A percentile compares a stretch with the other conserved stretches of the same genome.
phyloP scores from a whole-genome alignment of 805 yeast genomes.

The Wickerhamiella parazyma region DNA sequence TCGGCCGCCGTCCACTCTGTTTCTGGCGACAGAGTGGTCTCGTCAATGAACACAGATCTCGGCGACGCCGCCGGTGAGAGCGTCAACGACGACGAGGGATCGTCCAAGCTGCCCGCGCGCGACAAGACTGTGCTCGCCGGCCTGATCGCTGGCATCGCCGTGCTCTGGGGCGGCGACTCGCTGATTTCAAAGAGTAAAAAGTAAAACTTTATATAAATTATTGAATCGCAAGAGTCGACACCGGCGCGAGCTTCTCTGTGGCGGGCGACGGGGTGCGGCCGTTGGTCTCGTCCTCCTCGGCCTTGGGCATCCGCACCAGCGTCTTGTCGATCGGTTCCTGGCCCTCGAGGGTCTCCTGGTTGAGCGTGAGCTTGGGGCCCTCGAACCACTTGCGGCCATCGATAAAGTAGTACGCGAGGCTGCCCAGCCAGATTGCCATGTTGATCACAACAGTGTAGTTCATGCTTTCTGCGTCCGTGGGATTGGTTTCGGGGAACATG shows the following conservation, averaged over 20 bases:
- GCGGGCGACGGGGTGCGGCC: not conserved
- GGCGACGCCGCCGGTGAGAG: slow-evolving; percentile 16
- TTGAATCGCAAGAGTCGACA: not conserved
- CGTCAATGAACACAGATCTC: slow-evolving; percentile 21
- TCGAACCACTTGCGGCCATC: slow-evolving; percentile 42
- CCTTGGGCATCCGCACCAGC: slow-evolving; percentile 1
- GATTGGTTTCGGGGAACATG: slow-evolving; percentile 44
- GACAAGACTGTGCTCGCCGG: slow-evolving; percentile 26
- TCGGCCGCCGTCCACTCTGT: slow-evolving; percentile 18
- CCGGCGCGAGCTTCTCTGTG: not conserved
- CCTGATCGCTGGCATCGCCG: slow-evolving; percentile 24
- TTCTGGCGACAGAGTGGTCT: slow-evolving; percentile 13
- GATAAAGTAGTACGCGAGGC: slow-evolving; percentile 37
- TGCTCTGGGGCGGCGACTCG: slow-evolving; percentile 27
- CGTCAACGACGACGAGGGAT: slow-evolving; percentile 10
- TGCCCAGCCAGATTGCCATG: slow-evolving; percentile 45
- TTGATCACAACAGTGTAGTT: slow-evolving; percentile 58
- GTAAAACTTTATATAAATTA: not conserved
- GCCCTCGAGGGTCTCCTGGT: slow-evolving; percentile 4
- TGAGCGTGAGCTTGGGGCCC: slow-evolving; percentile 21
- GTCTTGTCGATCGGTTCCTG: slow-evolving; percentile 2
- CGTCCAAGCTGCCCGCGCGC: slow-evolving; percentile 17
- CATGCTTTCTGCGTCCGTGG: slow-evolving; percentile 33
- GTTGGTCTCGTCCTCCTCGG: not conserved
- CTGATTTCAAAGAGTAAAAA: slow-evolving; percentile 13